Evolutionary conservation across 805 yeast species (phyloP).

Genomic region (Myxozyma mucilagina): DNA sequence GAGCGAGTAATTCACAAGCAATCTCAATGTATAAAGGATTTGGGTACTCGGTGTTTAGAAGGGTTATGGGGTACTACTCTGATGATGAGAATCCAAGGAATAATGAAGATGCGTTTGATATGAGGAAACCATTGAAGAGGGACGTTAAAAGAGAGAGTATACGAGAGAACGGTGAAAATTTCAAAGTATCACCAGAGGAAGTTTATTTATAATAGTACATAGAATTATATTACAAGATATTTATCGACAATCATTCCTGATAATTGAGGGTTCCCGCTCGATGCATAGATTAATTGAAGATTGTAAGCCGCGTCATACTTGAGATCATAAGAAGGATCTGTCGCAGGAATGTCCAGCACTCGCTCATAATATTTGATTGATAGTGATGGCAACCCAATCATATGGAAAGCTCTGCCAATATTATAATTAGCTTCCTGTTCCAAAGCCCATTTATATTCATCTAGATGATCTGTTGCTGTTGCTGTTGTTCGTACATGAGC

Average conservation of each 20-base stretch:
- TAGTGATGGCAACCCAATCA: constrained; percentile 70
- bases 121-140: constrained; percentile 45
- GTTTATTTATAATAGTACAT: constrained; percentile 14
- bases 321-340: constrained; percentile 39
- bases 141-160: constrained; percentile 38
- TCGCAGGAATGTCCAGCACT: constrained; percentile 49
- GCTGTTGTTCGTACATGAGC: constrained; percentile 48
- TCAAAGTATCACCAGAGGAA: constrained; percentile 32
- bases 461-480: constrained; percentile 38
- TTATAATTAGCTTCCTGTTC: constrained; percentile 80
- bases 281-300: constrained; percentile 68
- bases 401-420: constrained; percentile 80
- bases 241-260: constrained; percentile 66
- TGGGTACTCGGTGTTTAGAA: constrained; percentile 79
- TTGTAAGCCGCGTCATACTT: constrained; percentile 43
- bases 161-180: constrained; percentile 35
- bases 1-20: constrained; percentile 79
- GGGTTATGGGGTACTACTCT: constrained; percentile 87
- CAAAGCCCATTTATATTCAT: constrained; percentile 45
- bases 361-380: constrained; percentile 74
- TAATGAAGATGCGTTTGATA: constrained; percentile 79
- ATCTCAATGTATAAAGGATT: constrained; percentile 78
- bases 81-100: constrained; percentile 39
- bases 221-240: constrained; percentile 46
- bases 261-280: constrained; percentile 67